Percentiles rank a stretch among this genome's conserved stretches.
phyloP scores from a whole-genome alignment of 2,329 filamentous ascomycete species.

The Cercospora sp. region DNA sequence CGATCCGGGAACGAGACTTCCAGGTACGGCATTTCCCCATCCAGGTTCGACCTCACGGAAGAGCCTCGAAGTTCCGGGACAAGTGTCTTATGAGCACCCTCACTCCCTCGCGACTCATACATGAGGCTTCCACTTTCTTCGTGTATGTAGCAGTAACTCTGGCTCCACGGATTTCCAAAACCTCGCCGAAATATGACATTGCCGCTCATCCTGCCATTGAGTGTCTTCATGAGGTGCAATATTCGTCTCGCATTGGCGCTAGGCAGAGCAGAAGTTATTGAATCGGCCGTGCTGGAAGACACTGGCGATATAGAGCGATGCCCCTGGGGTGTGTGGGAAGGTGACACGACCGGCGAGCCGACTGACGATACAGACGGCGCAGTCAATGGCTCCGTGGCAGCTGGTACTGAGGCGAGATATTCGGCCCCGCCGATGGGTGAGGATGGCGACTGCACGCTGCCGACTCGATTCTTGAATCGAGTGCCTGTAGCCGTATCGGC shows the following conservation, averaged over 20 bases:
- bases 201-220: conserved; percentile 78
- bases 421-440: conserved; percentile 48
- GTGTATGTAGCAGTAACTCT: conserved; percentile 75
- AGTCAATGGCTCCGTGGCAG: conserved; percentile 29
- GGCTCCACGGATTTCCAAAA: conserved; percentile 63
- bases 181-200: conserved; percentile 71
- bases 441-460: conserved; percentile 66
- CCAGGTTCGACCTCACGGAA: conserved; percentile 58
- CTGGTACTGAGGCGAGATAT: conserved; percentile 38
- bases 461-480: conserved; percentile 64
- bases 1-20: conserved; percentile 56
- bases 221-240: conserved; percentile 71
- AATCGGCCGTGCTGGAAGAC: conserved; percentile 35
- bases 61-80: conserved; percentile 76
- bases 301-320: conserved; percentile 36
- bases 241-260: conserved; percentile 65
- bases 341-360: conserved; percentile 32
- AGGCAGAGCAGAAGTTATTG: conserved; percentile 37
- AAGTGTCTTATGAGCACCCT: conserved; percentile 64
- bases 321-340: conserved; percentile 26
- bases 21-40: conserved; percentile 52
- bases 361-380: conserved; percentile 37
- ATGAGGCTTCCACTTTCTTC: conserved; percentile 73
- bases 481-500: conserved; percentile 44
- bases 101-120: conserved; percentile 69